Evolutionary conservation across 441 rosid genomes (phyloP), one percentile per base, ranked within the genome.

Genomic region (Theobroma grandiflorum): DNA sequence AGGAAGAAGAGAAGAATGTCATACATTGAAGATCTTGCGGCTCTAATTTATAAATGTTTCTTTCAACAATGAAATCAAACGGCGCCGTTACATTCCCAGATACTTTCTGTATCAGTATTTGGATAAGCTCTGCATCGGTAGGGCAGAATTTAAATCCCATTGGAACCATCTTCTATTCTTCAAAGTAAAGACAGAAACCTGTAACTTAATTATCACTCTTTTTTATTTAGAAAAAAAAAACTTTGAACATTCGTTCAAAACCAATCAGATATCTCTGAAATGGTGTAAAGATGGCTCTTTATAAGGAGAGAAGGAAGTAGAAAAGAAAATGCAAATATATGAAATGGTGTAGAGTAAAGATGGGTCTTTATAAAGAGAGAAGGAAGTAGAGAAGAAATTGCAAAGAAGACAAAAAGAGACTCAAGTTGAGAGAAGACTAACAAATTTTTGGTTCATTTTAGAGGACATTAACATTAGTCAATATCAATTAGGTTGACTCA

Each of bases 131-230:
- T 72, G 78, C 82, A 50, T 85, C 88, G 0, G 85, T 85, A 22
- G 88, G 88, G 62, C 62, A 80, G 80, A 85, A 85, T 20, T 78
- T 75, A 71, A 85, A 85, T 1, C 88, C 85, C 43, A 75, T 75
- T 20, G 84, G 85, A 26, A 75, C 80, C 88, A 82, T 82, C 55
- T 68, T 64, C 68, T 8, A n/a, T 66, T 18, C 40, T 65, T 31
- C 16, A 61, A 26, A 50, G n/a, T 50, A 15, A 50, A 50, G n/a
- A 50, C 7, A 50, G 42, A 14, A n/a, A 18, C 62, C 18, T 26
- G 31, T 26, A 26, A 26, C 31, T 42, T 42, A 42, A 42, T 8
- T 42, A 42, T 42, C 45, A 42, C 45, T 42, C 31, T 26, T 26
- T 26, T 26, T 26, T 26, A 26, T 26, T 26, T 26, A 26, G 31